Percentiles rank a stretch among this genome's conserved stretches.
phyloP scores from a whole-genome alignment of 345 rosid genomes.

The Eucalyptus albens region DNA sequence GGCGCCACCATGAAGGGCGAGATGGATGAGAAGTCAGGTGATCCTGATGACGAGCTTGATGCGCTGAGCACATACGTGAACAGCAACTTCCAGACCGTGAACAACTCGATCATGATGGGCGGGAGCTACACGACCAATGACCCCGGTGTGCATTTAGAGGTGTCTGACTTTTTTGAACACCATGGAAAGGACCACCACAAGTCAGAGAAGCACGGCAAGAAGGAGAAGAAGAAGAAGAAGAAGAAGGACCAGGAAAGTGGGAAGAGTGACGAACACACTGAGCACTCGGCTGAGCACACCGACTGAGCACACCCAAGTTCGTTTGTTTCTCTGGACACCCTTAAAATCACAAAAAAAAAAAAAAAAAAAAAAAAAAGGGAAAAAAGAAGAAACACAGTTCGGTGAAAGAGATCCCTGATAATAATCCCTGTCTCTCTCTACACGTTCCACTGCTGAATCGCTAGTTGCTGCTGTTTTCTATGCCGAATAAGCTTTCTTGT shows the following conservation, averaged over 20 bases:
- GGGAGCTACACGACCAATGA: slow-evolving; percentile 61
- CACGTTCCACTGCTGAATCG: neutral
- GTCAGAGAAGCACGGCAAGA: slow-evolving; percentile 6
- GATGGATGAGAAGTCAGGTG: slow-evolving; percentile 24
- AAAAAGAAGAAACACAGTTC: neutral
- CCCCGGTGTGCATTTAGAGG: slow-evolving; percentile 84
- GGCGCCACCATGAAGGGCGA: slow-evolving; percentile 76
- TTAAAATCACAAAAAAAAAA: neutral
- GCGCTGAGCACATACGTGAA: slow-evolving; percentile 50
- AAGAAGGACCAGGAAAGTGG: slow-evolving; percentile 6
- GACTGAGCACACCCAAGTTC: neutral
- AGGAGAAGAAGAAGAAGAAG: slow-evolving; percentile 18
- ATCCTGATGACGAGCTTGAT: slow-evolving; percentile 17
- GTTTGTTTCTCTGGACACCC: neutral
- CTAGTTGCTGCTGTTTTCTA: neutral
- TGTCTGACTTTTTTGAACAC: slow-evolving; percentile 22
- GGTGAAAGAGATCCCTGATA: neutral
- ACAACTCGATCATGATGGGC: slow-evolving; percentile 76
- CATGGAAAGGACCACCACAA: neutral
- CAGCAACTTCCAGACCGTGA: slow-evolving; percentile 86
- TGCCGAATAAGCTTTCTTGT: neutral
- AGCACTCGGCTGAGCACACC: neutral
- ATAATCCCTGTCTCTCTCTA: neutral
- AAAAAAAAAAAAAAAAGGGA: neutral
- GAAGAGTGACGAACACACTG: neutral